Conservation (phyloP, 164 flowering plant genomes). For the Macadamia tetraphylla region DNA sequence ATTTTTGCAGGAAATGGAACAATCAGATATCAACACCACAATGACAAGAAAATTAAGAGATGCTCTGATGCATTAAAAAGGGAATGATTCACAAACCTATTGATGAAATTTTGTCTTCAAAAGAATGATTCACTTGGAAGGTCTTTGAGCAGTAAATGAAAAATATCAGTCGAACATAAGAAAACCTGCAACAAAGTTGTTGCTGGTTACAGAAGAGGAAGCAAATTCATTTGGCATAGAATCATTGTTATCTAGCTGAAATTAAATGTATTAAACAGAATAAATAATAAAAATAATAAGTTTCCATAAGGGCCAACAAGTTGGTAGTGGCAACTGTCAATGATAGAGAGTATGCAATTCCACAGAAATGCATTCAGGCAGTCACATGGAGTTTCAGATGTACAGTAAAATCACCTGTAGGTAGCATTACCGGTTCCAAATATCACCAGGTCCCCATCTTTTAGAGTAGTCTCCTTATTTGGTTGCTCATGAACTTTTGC, state of each 20-base stretch:
- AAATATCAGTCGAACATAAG: conserved; percentile 48
- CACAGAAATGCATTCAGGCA: neutral
- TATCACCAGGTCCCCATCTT: conserved; percentile 63
- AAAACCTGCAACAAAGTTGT: conserved; percentile 52
- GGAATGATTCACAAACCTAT: conserved; percentile 47
- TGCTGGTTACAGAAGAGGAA: conserved; percentile 3
- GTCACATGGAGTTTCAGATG: neutral
- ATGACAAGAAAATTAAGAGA: neutral
- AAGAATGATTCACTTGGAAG: conserved; percentile 20
- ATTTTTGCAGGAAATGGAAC: too few relatives aligned
- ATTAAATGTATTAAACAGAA: neutral
- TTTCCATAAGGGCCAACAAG: neutral
- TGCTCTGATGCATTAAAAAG: too few relatives aligned
- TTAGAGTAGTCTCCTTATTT: conserved; percentile 45
- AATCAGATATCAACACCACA: neutral
- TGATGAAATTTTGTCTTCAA: conserved; percentile 46
- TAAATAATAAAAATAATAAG: neutral
- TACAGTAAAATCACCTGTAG: conserved; percentile 50
- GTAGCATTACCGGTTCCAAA: conserved; percentile 85
- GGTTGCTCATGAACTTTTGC: conserved; percentile 56
- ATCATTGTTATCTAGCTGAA: neutral
- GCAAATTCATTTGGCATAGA: neutral
- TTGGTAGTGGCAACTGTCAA: neutral
- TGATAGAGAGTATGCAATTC: neutral
- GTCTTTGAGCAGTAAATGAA: conserved; percentile 30